Evolutionary conservation across 2,329 filamentous ascomycete genomes (phyloP).

Genomic region (Calonectria pauciramosa): DNA sequence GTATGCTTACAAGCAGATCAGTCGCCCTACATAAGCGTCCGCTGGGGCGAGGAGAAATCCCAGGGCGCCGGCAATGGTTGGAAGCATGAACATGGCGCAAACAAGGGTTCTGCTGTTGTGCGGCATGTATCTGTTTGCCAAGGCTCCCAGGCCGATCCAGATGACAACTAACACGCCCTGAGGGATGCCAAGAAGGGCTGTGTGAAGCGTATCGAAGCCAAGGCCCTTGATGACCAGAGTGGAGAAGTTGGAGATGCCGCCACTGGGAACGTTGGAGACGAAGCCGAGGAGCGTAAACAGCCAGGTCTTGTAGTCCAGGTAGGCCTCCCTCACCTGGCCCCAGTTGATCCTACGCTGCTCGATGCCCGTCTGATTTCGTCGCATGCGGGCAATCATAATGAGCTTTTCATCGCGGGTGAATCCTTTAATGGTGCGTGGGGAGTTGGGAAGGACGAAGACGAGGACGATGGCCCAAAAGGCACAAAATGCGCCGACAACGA

Average conservation of each 20-base stretch:
- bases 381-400: conserved; percentile 68
- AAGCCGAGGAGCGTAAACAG: conserved; percentile 68
- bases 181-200: conserved; percentile 55
- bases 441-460: conserved; percentile 69
- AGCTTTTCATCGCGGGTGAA: conserved; percentile 64
- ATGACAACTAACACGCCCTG: conserved; percentile 54
- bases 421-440: conserved; percentile 66
- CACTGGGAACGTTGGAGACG: conserved; percentile 68
- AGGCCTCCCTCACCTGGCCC: conserved; percentile 68
- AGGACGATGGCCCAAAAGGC: conserved; percentile 71
- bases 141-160: conserved; percentile 57
- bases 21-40: conserved; percentile 63
- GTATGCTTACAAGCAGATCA: conserved; percentile 65
- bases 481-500: conserved; percentile 73
- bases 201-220: conserved; percentile 60
- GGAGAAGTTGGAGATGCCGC: conserved; percentile 72
- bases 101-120: conserved; percentile 66
- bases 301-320: conserved; percentile 70
- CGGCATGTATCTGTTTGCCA: conserved; percentile 55
- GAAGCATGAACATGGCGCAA: conserved; percentile 68
- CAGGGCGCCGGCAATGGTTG: conserved; percentile 70
- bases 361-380: conserved; percentile 70
- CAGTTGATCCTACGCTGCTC: conserved; percentile 69
- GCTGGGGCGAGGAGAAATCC: conserved; percentile 68
- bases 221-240: conserved; percentile 72